phyloP scores from a whole-genome alignment of 2,329 filamentous ascomycete genomes.

The Colletotrichum scovillei region DNA sequence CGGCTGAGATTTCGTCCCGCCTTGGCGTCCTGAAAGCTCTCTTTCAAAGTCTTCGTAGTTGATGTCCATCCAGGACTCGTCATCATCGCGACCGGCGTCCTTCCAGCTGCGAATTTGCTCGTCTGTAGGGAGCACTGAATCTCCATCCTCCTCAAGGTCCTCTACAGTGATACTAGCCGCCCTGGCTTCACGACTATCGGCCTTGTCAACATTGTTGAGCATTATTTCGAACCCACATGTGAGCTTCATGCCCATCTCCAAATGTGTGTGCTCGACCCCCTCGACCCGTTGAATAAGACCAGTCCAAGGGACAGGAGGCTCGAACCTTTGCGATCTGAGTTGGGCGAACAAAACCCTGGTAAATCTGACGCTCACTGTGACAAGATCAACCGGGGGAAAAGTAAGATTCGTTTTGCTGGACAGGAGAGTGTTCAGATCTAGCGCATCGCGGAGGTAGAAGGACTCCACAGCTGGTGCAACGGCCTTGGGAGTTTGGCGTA shows the following conservation, averaged over 20 bases:
- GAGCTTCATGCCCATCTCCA: conserved; percentile 88
- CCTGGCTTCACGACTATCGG: conserved; percentile 75
- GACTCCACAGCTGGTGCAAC: conserved; percentile 88
- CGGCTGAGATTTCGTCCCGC: background rate
- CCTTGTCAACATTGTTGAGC: conserved; percentile 72
- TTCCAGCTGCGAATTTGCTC: conserved; percentile 80
- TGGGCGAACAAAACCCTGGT: conserved; percentile 93
- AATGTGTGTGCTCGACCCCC: conserved; percentile 48
- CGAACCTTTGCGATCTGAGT: conserved; percentile 85
- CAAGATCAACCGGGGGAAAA: conserved; percentile 83
- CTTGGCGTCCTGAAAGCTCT: conserved; percentile 69
- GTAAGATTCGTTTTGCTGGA: conserved; percentile 62
- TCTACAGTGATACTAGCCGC: conserved; percentile 83
- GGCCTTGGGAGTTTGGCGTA: conserved; percentile 79
- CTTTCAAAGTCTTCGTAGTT: conserved; percentile 89
- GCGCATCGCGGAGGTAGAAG: conserved; percentile 90
- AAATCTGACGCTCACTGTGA: conserved; percentile 83
- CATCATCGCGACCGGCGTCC: conserved; percentile 72
- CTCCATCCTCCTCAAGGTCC: conserved; percentile 79
- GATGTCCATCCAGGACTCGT: conserved; percentile 93
- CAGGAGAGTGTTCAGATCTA: conserved; percentile 76
- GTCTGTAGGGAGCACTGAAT: conserved; percentile 73
- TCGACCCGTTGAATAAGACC: conserved; percentile 40
- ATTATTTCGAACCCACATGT: conserved; percentile 93
- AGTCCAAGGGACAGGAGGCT: conserved; percentile 68